Evolutionary conservation across 495 filamentous ascomycete genomes (phyloP), one percentile per base, ranked within the genome.

Genomic region (Entonaema liquescens): DNA sequence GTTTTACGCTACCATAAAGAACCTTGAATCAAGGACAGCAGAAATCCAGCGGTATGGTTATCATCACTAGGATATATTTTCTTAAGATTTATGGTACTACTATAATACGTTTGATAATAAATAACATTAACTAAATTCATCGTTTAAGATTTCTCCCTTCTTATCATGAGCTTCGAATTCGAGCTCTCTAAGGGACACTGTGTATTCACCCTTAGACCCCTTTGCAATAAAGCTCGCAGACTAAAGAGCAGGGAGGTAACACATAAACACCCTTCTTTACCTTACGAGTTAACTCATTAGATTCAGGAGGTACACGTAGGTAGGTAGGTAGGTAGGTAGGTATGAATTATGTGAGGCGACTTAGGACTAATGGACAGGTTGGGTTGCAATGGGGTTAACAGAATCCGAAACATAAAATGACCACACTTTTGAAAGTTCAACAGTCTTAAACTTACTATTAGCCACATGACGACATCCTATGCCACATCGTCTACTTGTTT

Each of bases 381-480:
- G 68, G 61, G 62, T 68, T 36, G 40, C 33, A n/a, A n/a, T 56
- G 49, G 42, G 23, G 44, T 26, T 35, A 58, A 25, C 65, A 61
- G 59, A 36, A 65, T 55, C 62, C 61, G 61, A 73, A 73, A 73
- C 65, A 19, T 49, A 21, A 65, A 65, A 65, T 56, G 19, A 49
- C 55, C 61, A 68, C 21, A 33, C 31, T 57, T 38, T 19, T 54
- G 17, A 53, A 61, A 17, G 28, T 55, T 44, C 28, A 65, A 49
- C 49, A 47, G 49, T 59, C 44, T 29, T 31, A 67, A 23, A 28
- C 40, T 44, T 19, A n/a, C 59, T 52, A 25, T 54, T 49, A 65
- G 64, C 56, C 61, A 68, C 65, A 68, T 68, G 60, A 68, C 64
- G 55, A 68, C 61, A 66, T 65, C 23, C 21, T 19, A 57, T 60